Base-by-base conservation (phyloP, 1,284 basidiomycete genomes). In the Neotropicomus parvogracilis region DNA sequence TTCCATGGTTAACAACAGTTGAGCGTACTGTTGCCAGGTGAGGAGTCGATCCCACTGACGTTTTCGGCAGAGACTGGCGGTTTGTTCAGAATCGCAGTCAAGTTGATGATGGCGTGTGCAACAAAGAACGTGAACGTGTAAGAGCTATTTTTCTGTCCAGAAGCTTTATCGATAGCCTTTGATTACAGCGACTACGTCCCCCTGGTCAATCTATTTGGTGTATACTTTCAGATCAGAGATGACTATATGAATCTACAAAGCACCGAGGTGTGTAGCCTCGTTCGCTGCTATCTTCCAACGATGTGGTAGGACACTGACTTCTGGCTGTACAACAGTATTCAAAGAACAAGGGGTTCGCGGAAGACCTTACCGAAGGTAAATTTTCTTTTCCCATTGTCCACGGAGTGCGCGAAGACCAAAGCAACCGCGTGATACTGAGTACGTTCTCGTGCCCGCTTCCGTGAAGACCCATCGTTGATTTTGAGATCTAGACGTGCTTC, bases 211-310 rank as follows among this genome's bases (percentile, higher is more conserved):
- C 77, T 98, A 10, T 89, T 99, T 54, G 93, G 95, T 2, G 81
- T 98, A 13, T 90, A 85, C 61, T 98, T 95, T 66, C 97, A 99
- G 67, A 97, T 99, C 56, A 76, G 95, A 20, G 97, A 99, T 65
- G 95, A 99, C 65, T 92, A 95, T 52, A 91, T 97, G 87, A 99
- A 99, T 64, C 73, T 99, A 28, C 87, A 95, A 60, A 92, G 88
- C 40, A 79, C 79, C 20, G 80, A 91, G 73, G 92, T 91, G 88
- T 70, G 88, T 87, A 32, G 67, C 44, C n/a, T 49, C 14, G 1
- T 19, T 19, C n/a, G 11, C 3, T 0, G 14, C 12, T 8, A 14
- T 33, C 1, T 21, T 21, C 21, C 19, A 14, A 13, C 14, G 10
- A 26, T 27, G 10, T 17, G 3, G 6, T 12, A n/a, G 6, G 20